phyloP scores from a whole-genome alignment of 2,329 filamentous ascomycete species.

The Fusarium illudens region DNA sequence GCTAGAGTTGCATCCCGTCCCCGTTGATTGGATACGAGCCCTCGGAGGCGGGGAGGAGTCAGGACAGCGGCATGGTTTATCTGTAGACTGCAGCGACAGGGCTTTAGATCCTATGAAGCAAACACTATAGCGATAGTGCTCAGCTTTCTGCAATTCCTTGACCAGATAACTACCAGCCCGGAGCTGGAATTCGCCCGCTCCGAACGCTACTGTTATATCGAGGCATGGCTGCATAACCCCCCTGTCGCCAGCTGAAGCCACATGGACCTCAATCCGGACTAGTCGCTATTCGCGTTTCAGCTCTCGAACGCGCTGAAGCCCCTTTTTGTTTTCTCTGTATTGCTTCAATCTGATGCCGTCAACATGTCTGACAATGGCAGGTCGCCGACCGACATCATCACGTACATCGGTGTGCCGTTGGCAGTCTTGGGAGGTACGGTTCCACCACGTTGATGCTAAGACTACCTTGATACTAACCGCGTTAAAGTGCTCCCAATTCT shows the following conservation, averaged over 20 bases:
- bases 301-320: slow-evolving; percentile 3
- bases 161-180: too few species aligned
- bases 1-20: background rate
- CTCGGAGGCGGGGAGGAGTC: background rate
- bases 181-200: background rate
- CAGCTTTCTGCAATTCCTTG: too few species aligned
- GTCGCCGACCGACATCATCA: slow-evolving; percentile 60
- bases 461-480: background rate
- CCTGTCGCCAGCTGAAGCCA: background rate
- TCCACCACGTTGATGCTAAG: background rate
- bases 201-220: background rate
- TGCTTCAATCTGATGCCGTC: background rate
- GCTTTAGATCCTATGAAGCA: too few species aligned
- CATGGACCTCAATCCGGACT: slow-evolving; percentile 15
- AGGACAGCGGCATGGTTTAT: background rate
- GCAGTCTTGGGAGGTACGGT: slow-evolving; percentile 59
- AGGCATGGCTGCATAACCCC: slow-evolving; percentile 7
- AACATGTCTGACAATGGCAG: slow-evolving; percentile 45
- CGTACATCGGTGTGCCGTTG: slow-evolving; percentile 65
- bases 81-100: too few species aligned
- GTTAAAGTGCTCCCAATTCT: slow-evolving; percentile 66
- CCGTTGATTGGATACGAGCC: background rate
- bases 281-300: slow-evolving; percentile 14
- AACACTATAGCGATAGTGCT: too few species aligned
- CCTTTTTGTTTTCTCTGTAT: background rate